Evolutionary conservation across 768 basidiomycete species (phyloP).

Genomic region (Boletus bicolor): DNA sequence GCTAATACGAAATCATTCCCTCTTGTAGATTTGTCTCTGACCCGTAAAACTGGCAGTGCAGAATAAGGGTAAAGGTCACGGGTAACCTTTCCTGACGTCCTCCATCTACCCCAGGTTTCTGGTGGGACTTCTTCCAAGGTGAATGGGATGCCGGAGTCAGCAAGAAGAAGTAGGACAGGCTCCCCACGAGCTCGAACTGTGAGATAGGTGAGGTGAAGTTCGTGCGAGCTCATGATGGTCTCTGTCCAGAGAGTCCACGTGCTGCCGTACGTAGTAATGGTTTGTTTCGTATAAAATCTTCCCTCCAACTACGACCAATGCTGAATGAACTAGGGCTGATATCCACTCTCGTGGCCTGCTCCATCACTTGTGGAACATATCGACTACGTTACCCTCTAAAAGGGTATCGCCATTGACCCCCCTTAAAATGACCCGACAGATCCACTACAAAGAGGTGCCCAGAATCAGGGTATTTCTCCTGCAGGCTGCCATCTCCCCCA

Average conservation of each 20-base stretch:
- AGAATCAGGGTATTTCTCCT: slow-evolving; percentile 34
- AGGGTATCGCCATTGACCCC: slow-evolving; percentile 22
- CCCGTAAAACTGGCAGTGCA: slow-evolving; percentile 24
- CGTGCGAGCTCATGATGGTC: slow-evolving; percentile 12
- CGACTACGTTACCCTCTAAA: slow-evolving; percentile 18
- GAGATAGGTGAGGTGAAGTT: slow-evolving; percentile 24
- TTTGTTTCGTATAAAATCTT: neutral
- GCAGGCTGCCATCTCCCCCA: slow-evolving; percentile 46
- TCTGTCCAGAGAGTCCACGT: neutral
- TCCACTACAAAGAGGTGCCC: slow-evolving; percentile 35
- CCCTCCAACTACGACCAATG: neutral
- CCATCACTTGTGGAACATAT: neutral
- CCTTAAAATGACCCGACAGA: slow-evolving; percentile 26
- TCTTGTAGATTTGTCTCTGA: slow-evolving; percentile 11
- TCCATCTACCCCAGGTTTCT: slow-evolving; percentile 17
- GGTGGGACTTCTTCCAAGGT: slow-evolving; percentile 17
- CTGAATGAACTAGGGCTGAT: neutral
- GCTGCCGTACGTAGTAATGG: neutral
- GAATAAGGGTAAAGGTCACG: slow-evolving; percentile 23
- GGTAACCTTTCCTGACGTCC: slow-evolving; percentile 11
- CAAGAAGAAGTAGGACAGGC: slow-evolving; percentile 26
- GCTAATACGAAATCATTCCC: slow-evolving; percentile 17
- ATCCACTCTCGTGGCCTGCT: neutral
- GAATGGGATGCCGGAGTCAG: slow-evolving; percentile 23
- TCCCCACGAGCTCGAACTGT: slow-evolving; percentile 25